Percentiles rank a stretch among this genome's conserved stretches.
These are phyloP conservation scores for Lathyrus sativus DNA, from an alignment of 306 rosid species.

Conservation along the genomic window DNA sequence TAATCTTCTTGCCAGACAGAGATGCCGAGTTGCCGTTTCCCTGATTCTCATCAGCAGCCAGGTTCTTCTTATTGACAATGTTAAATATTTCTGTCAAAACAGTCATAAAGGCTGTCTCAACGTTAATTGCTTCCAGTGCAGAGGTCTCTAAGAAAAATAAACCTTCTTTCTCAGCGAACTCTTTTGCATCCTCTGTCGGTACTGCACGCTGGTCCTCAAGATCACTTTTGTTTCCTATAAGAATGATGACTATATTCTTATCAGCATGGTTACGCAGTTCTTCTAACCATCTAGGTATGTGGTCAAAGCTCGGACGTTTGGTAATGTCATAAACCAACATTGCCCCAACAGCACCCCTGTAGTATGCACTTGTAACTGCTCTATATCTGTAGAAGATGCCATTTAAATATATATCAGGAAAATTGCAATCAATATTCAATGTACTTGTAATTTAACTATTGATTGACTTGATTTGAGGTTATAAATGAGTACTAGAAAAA, in stretches of 20 bases:
- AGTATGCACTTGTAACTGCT: slow-evolving; percentile 98
- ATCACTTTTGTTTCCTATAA: slow-evolving; percentile 87
- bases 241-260: slow-evolving; percentile 89
- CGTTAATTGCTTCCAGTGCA: slow-evolving; percentile 82
- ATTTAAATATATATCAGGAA: slow-evolving; percentile 18
- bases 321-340: slow-evolving; percentile 92
- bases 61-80: slow-evolving; percentile 76
- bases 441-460: slow-evolving; percentile 19
- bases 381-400: slow-evolving; percentile 65
- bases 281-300: slow-evolving; percentile 95
- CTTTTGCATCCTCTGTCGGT: slow-evolving; percentile 90
- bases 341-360: slow-evolving; percentile 96
- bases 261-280: slow-evolving; percentile 92
- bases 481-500: slow-evolving; percentile 14
- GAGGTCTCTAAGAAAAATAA: slow-evolving; percentile 93
- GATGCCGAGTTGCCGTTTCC: slow-evolving; percentile 71
- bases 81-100: slow-evolving; percentile 88
- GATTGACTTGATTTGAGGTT: background rate
- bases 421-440: slow-evolving; percentile 6
- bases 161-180: slow-evolving; percentile 92
- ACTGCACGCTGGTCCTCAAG: slow-evolving; percentile 87
- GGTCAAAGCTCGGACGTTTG: slow-evolving; percentile 86
- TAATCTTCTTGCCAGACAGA: slow-evolving; percentile 81
- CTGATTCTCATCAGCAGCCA: slow-evolving; percentile 66
- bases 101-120: slow-evolving; percentile 81